Evolutionary conservation across 768 basidiomycete genomes (phyloP).

Genomic region (Suillus paluster): DNA sequence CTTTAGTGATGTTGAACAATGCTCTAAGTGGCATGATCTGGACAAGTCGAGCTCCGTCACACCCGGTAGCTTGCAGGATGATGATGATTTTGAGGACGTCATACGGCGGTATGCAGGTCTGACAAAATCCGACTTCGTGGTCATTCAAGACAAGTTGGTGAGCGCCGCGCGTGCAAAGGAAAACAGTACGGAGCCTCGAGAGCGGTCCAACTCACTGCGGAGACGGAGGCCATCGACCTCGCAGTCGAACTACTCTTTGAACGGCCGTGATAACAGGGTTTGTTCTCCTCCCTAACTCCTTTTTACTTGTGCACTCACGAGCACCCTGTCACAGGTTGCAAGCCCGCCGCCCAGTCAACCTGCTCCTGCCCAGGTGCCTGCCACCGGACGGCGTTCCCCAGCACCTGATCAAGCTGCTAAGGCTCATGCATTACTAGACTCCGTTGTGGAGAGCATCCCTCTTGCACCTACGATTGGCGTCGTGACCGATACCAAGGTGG

Average conservation of each 20-base stretch:
- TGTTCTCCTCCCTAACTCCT: conserved; percentile 16
- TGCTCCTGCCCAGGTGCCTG: conserved; percentile 38
- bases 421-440: conserved; percentile 69
- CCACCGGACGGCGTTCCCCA: conserved; percentile 34
- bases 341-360: conserved; percentile 58
- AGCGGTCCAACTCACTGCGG: conserved; percentile 72
- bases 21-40: conserved; percentile 70
- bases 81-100: conserved; percentile 67
- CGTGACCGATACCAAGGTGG: conserved; percentile 28
- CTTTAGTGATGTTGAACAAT: conserved; percentile 54
- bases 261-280: conserved; percentile 51
- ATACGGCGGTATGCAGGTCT: conserved; percentile 70
- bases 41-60: conserved; percentile 53
- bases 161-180: conserved; percentile 61
- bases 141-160: conserved; percentile 81
- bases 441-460: conserved; percentile 61
- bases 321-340: conserved; percentile 46
- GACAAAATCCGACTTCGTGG: conserved; percentile 67
- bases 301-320: conserved; percentile 3
- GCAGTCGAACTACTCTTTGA: conserved; percentile 74
- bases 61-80: conserved; percentile 55
- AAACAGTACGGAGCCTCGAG: conserved; percentile 57
- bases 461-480: conserved; percentile 31
- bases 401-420: conserved; percentile 56
- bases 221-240: conserved; percentile 80